Base-by-base conservation (phyloP, 2,329 filamentous ascomycete species). In the Nothophaeocryptopus gaeumannii region DNA sequence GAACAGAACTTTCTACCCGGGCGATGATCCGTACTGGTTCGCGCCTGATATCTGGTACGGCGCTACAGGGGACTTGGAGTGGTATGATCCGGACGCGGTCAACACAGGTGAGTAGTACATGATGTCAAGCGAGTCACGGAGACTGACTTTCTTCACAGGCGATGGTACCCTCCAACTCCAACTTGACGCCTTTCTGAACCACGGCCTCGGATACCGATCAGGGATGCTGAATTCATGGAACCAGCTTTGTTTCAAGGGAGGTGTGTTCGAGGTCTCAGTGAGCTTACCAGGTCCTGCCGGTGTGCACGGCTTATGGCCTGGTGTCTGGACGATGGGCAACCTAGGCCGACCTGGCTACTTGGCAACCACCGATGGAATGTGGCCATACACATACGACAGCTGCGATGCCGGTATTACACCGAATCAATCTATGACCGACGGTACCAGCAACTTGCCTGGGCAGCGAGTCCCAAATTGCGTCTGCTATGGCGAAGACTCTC, bases 151-250 rank as follows among this genome's bases (percentile, higher is more conserved):
- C 16, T 36, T 13, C 8, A 46, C 39, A 36, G 50, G 47, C 8
- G 56, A 51, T 34, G 58, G 58, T 13, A 78, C 47, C 66, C 66
- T 44, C 62, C 79, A 84, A 61, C 70, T 88, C 43, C 76, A 76
- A 39, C 85, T 88, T 58, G 83, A 86, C 62, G 74, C 77, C 5
- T 85, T 83, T 63, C 68, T 78, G 54, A 88, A 80, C 55, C 84
- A 88, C 63, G 77, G 78, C 40, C 70, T 78, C 7, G 64, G 72
- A 34, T 78, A 72, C 45, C 71, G 74, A 14, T 78, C 75, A 2
- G 75, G 75, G 8, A 78, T 78, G 75, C 55, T 78, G 39, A 75
- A 79, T 53, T 75, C 71, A 37, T 78, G 76, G 76, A 79, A 78
- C 39, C 63, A 69, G 63, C 58, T 79, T 5, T 80, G 77, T 62